Conservation (phyloP, 176 grass and related monocot species). For the Triticum monococcum region DNA sequence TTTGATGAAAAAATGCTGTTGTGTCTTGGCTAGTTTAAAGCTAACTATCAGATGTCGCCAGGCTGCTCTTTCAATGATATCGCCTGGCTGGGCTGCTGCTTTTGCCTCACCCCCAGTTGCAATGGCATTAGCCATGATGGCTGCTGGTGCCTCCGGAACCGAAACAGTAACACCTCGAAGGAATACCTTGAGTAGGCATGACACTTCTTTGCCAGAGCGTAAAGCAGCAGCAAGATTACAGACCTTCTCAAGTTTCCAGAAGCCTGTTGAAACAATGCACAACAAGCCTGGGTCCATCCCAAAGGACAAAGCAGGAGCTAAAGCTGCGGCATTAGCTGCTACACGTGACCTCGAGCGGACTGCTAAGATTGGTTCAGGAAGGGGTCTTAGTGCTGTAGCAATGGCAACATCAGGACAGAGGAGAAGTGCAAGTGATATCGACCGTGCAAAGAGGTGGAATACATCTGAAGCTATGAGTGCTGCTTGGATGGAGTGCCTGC, state of each 20-base stretch:
- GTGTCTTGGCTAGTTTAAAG: constrained; percentile 8
- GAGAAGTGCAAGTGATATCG: constrained; percentile 78
- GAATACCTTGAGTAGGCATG: constrained; percentile 65
- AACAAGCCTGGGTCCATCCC: constrained; percentile 58
- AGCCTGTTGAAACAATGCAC: constrained; percentile 55
- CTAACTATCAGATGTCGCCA: constrained; percentile 26
- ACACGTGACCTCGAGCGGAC: constrained; percentile 85
- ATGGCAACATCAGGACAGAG: constrained; percentile 99
- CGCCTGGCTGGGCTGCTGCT: constrained; percentile 97
- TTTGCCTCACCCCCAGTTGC: constrained; percentile 98
- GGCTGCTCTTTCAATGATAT: constrained; percentile 86
- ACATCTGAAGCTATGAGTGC: constrained; percentile 94
- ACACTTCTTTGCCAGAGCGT: constrained; percentile 66
- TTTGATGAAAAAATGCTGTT: not conserved
- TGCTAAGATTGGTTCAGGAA: constrained; percentile 94
- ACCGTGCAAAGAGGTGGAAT: constrained; percentile 97
- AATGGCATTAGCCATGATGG: constrained; percentile 98
- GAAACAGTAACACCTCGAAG: constrained; percentile 67
- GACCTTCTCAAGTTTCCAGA: constrained; percentile 85
- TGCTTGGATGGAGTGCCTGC: constrained; percentile 93
- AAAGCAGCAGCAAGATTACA: constrained; percentile 67
- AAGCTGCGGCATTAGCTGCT: constrained; percentile 87
- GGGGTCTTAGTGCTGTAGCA: constrained; percentile 96
- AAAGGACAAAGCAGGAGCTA: constrained; percentile 90
- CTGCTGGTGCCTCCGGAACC: constrained; percentile 87